Percentiles rank a stretch among this genome's conserved stretches.
phyloP scores from a whole-genome alignment of 116 monocot species.

The Dioscorea cayenensis region DNA sequence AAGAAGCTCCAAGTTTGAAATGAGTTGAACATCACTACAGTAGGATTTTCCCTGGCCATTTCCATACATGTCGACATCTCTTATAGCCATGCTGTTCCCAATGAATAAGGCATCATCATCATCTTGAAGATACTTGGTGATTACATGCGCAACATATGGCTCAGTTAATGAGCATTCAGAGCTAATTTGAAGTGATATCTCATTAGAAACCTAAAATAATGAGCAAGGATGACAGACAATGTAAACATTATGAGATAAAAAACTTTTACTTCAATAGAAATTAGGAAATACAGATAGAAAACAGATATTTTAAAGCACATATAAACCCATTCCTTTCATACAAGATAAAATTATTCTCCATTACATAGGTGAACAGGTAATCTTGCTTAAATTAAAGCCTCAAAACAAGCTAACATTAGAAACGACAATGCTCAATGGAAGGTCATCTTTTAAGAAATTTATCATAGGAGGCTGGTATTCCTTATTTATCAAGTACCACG shows the following conservation, averaged over 20 bases:
- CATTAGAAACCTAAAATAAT: slow-evolving; percentile 53
- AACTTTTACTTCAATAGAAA: too few species aligned
- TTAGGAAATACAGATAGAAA: too few species aligned
- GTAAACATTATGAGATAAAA: not conserved
- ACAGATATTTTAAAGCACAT: too few species aligned
- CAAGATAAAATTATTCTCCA: too few species aligned
- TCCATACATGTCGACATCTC: slow-evolving; percentile 91
- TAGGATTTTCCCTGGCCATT: slow-evolving; percentile 30
- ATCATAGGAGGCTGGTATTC: too few species aligned
- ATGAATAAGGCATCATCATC: slow-evolving; percentile 68
- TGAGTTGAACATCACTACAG: slow-evolving; percentile 2
- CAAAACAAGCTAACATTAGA: too few species aligned
- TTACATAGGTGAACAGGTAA: too few species aligned
- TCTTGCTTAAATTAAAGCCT: too few species aligned
- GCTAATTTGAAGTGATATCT: slow-evolving; percentile 61
- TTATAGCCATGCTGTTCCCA: slow-evolving; percentile 96
- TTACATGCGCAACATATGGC: slow-evolving; percentile 78
- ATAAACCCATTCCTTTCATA: too few species aligned
- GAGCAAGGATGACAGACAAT: not conserved
- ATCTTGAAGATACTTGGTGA: slow-evolving; percentile 36
- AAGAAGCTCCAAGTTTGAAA: slow-evolving; percentile 16
- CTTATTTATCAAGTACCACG: too few species aligned
- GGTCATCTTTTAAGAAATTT: too few species aligned
- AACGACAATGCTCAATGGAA: too few species aligned
- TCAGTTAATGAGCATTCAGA: slow-evolving; percentile 67